Base-by-base conservation (phyloP, 225 moss, liverwort and hornwort genomes). In the Lunularia cruciata region DNA sequence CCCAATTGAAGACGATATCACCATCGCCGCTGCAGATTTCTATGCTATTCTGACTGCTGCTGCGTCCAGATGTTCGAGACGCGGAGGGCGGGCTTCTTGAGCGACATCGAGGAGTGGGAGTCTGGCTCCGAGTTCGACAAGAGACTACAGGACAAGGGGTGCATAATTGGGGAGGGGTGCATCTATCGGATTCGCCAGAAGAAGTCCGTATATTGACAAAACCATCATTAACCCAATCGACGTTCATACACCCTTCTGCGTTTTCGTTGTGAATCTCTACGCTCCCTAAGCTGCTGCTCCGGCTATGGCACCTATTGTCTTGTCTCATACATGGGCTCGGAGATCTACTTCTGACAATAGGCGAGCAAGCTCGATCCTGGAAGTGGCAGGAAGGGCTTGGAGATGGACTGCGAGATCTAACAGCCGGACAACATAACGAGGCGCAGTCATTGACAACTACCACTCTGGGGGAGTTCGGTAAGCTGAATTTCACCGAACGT, bases 1-100 rank as follows among this genome's bases (percentile, higher is more conserved):
- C 61, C 67, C 75, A 76, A 3, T 75, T 63, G 6, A 80, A 38
- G 5, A 57, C 26, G 13, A 76, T 38, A 14, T 62, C 23, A 18
- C 51, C 54, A 45, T 33, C 56, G 6, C 59, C 71, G 6, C 69
- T 80, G 20, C 56, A 72, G 7, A 40, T 65, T 59, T 42, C 55
- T 49, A 69, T n/a, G 27, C 37, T 69, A 57, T 39, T 56, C 6
- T 56, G 56, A 36, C 16, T 8, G 16, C 28, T 55, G 20, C 33
- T 35, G 58, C 43, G 30, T 6, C 12, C 3, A 10, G 26, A 28
- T 6, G 56, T 37, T 52, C 33, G 65, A 48, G 19, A 30, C 8
- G 49, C 16, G 11, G 22, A 43, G 3, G 39, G 47, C 9, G 65
- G 65, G 36, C 51, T 67, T 25, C 35, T 10, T 3, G 67, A 36